phyloP scores from a whole-genome alignment of 805 yeast genomes.

The Kodamaea kakaduensis region DNA sequence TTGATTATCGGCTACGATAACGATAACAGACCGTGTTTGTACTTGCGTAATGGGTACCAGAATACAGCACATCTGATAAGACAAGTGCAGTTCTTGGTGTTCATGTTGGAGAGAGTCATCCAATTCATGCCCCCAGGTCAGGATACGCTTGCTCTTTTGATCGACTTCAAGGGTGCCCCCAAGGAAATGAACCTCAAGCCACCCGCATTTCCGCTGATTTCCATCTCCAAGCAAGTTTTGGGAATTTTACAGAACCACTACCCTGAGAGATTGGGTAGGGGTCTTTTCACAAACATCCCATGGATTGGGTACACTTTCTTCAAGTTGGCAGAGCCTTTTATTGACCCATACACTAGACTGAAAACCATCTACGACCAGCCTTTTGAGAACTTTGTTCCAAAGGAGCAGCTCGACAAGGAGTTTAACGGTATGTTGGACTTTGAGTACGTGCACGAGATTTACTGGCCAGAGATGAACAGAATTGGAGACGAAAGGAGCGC shows the following conservation, averaged over 20 bases:
- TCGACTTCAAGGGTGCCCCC: slow-evolving; percentile 53
- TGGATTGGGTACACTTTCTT: slow-evolving; percentile 91
- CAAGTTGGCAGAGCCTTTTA: slow-evolving; percentile 89
- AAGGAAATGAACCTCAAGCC: slow-evolving; percentile 51
- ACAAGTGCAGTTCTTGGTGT: slow-evolving; percentile 55
- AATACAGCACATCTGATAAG: slow-evolving; percentile 49
- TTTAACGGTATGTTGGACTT: slow-evolving; percentile 87
- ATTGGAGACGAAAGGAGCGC: slow-evolving; percentile 56
- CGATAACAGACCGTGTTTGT: slow-evolving; percentile 50
- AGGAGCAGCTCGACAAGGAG: slow-evolving; percentile 72
- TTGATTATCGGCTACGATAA: slow-evolving; percentile 52
- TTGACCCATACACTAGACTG: slow-evolving; percentile 92
- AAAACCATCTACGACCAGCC: slow-evolving; percentile 91
- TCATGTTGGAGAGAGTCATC: slow-evolving; percentile 52
- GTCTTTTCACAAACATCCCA: slow-evolving; percentile 87
- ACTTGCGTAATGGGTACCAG: slow-evolving; percentile 51
- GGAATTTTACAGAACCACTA: slow-evolving; percentile 94
- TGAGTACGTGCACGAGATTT: slow-evolving; percentile 71
- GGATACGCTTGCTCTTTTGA: slow-evolving; percentile 50
- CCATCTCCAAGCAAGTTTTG: slow-evolving; percentile 73
- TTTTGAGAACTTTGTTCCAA: slow-evolving; percentile 76
- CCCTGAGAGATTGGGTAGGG: slow-evolving; percentile 94
- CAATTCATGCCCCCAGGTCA: slow-evolving; percentile 57
- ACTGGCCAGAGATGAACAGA: slow-evolving; percentile 70
- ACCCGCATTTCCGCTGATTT: slow-evolving; percentile 45